Conservation (phyloP, 73 alveolate species). For the Paramecium tetraurelia region DNA sequence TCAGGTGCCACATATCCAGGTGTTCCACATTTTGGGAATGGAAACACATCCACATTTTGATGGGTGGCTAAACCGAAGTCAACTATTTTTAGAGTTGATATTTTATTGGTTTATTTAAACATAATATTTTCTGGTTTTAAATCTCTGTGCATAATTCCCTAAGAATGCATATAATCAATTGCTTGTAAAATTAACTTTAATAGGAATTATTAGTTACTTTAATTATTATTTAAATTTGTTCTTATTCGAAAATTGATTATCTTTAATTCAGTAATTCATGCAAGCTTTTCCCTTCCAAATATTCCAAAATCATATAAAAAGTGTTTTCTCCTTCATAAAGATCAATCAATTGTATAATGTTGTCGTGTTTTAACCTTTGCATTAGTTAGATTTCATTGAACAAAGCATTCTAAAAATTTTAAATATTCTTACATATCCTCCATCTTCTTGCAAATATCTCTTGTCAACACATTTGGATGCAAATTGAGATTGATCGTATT, state of each 20-base stretch:
- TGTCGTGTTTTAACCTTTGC: not conserved
- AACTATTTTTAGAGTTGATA: not conserved
- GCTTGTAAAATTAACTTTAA: not conserved
- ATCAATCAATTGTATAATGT: not conserved
- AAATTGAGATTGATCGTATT: not conserved
- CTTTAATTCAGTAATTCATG: slow-evolving; percentile 19
- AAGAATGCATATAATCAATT: not conserved
- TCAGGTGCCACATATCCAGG: slow-evolving; percentile 68
- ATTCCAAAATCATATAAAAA: slow-evolving; percentile 8
- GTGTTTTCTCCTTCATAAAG: slow-evolving; percentile 29
- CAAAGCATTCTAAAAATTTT: not conserved
- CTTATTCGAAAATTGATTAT: not conserved
- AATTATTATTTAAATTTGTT: not conserved
- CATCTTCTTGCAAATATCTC: not conserved
- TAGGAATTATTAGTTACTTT: not conserved
- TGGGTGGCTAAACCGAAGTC: slow-evolving; percentile 55
- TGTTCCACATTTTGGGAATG: slow-evolving; percentile 60
- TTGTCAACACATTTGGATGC: slow-evolving; percentile 36
- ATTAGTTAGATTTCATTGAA: slow-evolving; percentile 24
- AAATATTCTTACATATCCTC: slow-evolving; percentile 1
- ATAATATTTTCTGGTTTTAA: slow-evolving; percentile 43
- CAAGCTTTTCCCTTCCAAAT: slow-evolving; percentile 34
- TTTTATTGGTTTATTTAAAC: not conserved
- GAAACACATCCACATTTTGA: not conserved
- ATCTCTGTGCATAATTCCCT: slow-evolving; percentile 34